Percentiles rank a stretch among this genome's conserved stretches.
phyloP scores from a whole-genome alignment of 2,329 filamentous ascomycete genomes.

The Tolypocladium inflatum region DNA sequence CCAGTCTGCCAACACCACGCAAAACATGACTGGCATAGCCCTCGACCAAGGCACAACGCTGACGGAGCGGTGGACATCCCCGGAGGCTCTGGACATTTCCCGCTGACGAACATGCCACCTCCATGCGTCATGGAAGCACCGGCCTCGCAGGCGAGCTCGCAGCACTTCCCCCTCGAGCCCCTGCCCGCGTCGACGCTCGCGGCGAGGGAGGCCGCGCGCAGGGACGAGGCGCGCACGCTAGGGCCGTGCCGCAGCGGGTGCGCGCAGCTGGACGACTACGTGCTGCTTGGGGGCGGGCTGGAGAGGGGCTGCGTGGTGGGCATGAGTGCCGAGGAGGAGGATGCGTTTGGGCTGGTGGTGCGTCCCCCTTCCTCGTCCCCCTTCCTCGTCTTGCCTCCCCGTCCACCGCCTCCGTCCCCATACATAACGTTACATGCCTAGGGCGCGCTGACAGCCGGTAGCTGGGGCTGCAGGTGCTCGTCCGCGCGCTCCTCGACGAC shows the following conservation, averaged over 20 bases:
- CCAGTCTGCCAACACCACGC: background rate
- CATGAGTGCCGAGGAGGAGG: conserved; percentile 41
- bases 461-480: conserved; percentile 41
- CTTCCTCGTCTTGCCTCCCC: background rate
- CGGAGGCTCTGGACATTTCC: background rate
- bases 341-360: conserved; percentile 36
- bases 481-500: conserved; percentile 24
- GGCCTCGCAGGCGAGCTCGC: background rate
- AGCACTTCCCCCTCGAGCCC: conserved; percentile 29
- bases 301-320: conserved; percentile 43
- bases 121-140: background rate
- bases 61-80: background rate
- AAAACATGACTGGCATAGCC: background rate
- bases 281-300: conserved; percentile 37
- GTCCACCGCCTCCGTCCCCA: no score
- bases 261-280: conserved; percentile 35
- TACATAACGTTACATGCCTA: background rate
- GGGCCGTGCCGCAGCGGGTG: conserved; percentile 34
- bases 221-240: conserved; percentile 16
- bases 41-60: background rate
- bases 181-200: conserved; percentile 33
- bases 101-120: background rate
- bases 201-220: conserved; percentile 25
- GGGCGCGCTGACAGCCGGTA: conserved; percentile 11
- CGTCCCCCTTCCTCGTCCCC: conserved; percentile 9